Base-by-base conservation (phyloP, 225 moss, liverwort and hornwort species). In the Ulota crispa region DNA sequence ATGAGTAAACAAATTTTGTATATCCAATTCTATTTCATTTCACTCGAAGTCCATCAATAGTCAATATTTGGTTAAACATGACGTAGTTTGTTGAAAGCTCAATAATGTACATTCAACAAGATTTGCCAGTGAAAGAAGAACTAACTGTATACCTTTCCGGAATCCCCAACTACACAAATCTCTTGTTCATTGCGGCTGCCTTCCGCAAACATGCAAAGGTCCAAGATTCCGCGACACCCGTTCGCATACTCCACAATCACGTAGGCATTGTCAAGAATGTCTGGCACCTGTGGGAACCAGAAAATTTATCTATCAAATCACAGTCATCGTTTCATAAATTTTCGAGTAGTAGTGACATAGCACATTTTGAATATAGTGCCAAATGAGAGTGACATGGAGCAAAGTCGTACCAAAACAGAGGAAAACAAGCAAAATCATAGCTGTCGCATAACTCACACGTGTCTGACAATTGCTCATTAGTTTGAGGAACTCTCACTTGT, bases 181-280 rank as follows among this genome's bases (percentile, higher is more conserved):
- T 94, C 95, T 82, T 96, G 95, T 83, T 96, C 95, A 65, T 96
- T 96, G 62, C 85, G 81, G 70, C 93, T 92, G 24, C 95, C 95
- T 85, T 96, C 95, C 1, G 95, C 95, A 75, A 96, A 96, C 95
- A 96, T 96, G 76, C 95, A 96, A 0, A 96, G 87, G 81, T 96
- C 95, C 81, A 96, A 80, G 83, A 93, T 83, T 60, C 93, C 94
- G 7, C 95, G 90, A 28, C 88, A 74, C 39, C 92, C 93, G 34
- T 93, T 96, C 57, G 86, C 89, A 57, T 93, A 96, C 82, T 96
- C 95, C 55, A 96, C 92, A 60, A 94, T 80, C 63, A 85, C 86
- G 32, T 85, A 94, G 12, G 95, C 93, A 31, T 93, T 96, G 72
- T 96, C 95, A 11, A 93, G 83, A 28, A 94, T 89, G 71, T 96